These are phyloP conservation scores for Neobulgaria alba DNA, from an alignment of 2,329 filamentous ascomycete species.

Conservation along the genomic window DNA sequence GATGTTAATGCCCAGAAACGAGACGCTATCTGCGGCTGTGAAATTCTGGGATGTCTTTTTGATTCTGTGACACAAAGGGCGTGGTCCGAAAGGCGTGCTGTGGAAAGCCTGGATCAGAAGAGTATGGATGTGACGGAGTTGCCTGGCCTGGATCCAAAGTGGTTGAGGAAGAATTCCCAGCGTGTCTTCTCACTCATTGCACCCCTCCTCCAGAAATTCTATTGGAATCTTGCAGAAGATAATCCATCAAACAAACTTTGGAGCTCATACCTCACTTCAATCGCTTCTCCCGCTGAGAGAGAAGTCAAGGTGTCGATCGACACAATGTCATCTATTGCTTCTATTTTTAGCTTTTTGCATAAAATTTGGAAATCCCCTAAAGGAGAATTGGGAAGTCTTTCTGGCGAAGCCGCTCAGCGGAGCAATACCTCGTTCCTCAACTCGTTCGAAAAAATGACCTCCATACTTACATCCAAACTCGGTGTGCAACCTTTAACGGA, in stretches of 20 bases:
- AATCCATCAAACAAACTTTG: slow-evolving; percentile 48
- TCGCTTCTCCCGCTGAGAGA: slow-evolving; percentile 64
- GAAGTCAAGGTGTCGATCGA: slow-evolving; percentile 86
- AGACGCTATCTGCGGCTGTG: slow-evolving; percentile 49
- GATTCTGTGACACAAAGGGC: slow-evolving; percentile 45
- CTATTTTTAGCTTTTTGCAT: slow-evolving; percentile 59
- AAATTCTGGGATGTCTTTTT: slow-evolving; percentile 66
- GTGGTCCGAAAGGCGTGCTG: slow-evolving; percentile 69
- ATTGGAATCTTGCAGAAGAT: slow-evolving; percentile 54
- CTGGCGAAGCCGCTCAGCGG: slow-evolving; percentile 16
- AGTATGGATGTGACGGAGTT: slow-evolving; percentile 55
- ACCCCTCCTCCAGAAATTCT: slow-evolving; percentile 51
- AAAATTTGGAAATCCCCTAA: slow-evolving; percentile 57
- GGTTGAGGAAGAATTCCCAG: slow-evolving; percentile 66
- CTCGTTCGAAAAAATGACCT: slow-evolving; percentile 43
- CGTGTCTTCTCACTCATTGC: slow-evolving; percentile 55
- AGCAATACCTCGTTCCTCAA: slow-evolving; percentile 47
- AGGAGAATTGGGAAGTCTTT: slow-evolving; percentile 15
- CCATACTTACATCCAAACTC: slow-evolving; percentile 41
- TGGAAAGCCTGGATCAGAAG: slow-evolving; percentile 40
- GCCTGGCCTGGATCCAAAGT: slow-evolving; percentile 76
- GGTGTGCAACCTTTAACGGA: slow-evolving; percentile 56
- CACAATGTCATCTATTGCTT: slow-evolving; percentile 69
- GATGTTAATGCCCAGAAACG: slow-evolving; percentile 35
- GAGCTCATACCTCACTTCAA: slow-evolving; percentile 50